Evolutionary conservation across 768 basidiomycete genomes (phyloP).

Genomic region (Suillus subaureus): DNA sequence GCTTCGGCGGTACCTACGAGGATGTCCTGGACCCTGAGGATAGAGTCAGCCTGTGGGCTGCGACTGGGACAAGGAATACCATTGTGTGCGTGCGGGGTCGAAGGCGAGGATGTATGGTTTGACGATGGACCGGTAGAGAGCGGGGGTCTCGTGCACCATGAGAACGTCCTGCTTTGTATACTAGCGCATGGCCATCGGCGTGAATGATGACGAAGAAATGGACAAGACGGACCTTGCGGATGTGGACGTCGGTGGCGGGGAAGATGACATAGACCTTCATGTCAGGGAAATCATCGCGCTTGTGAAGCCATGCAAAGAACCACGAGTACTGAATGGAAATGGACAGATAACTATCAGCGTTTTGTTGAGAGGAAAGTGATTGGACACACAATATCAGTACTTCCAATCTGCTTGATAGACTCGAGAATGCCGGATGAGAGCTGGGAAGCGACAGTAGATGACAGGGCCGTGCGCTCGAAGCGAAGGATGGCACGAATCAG

Average conservation of each 20-base stretch:
- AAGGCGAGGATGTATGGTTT: conserved; percentile 79
- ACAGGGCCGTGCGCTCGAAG: conserved; percentile 74
- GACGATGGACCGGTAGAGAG: conserved; percentile 69
- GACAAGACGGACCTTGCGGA: conserved; percentile 64
- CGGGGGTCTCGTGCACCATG: conserved; percentile 85
- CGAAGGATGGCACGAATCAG: conserved; percentile 67
- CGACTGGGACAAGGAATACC: conserved; percentile 45
- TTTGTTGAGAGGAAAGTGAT: not conserved
- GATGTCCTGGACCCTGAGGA: conserved; percentile 81
- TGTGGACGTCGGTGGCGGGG: conserved; percentile 89
- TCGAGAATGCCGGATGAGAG: conserved; percentile 44
- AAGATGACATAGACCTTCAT: conserved; percentile 83
- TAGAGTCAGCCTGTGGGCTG: not conserved
- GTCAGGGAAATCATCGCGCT: conserved; percentile 50
- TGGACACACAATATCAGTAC: conserved; percentile 66
- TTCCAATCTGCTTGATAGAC: conserved; percentile 50
- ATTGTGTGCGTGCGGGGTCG: conserved; percentile 76
- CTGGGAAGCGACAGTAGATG: conserved; percentile 37
- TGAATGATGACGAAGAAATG: not conserved
- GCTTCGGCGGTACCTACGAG: conserved; percentile 76
- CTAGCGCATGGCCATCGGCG: conserved; percentile 35
- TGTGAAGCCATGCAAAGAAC: conserved; percentile 70
- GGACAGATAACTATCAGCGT: conserved; percentile 12
- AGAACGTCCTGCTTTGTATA: conserved; percentile 73
- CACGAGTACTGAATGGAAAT: conserved; percentile 67